Evolutionary conservation across 176 grass and related monocot genomes (phyloP), one percentile per base, ranked within the genome.

Genomic region (Stipa capillata): DNA sequence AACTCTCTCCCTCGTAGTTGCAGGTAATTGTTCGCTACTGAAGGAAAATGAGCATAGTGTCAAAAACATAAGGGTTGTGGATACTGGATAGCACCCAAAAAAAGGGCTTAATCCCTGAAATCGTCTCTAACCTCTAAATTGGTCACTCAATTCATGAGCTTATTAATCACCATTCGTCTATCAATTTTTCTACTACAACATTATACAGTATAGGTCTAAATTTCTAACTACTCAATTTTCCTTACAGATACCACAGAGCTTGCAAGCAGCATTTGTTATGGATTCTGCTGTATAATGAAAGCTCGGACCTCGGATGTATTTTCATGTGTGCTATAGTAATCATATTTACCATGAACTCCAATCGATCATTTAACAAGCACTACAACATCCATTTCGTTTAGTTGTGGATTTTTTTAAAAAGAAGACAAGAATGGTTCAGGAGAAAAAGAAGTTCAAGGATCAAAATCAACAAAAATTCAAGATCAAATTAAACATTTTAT

Each of bases 21-120:
- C 87, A 20, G 85, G 80, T 84, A 92, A 74, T 47, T 89, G 69
- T 80, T 93, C 90, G 47, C 74, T 72, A 85, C 87, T 94, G 86
- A 85, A 91, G 21, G 90, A 83, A 75, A 14, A 63, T 61, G 18
- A 86, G 14, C 20, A 42, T 29, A 77, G 27, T 69, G 44, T 80
- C 33, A 80, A 51, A 33, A 56, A 65, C 28, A 73, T 24, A 1
- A 8, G 21, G 43, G 6, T 62, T 52, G 63, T 27, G 18, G 9
- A 54, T 36, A 34, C 32, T 13, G 74, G 13, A 33, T 50, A 76
- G 34, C 39, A 75, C 50, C 75, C 6, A 17, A 25, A 73, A 71
- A 61, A 27, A 27, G 24, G 4, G 72, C 37, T 44, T 77, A 32
- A 4, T 60, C 25, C 74, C 39, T 45, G 20, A 61, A 61, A 77